These are phyloP conservation scores for Beauveria rudraprayagi DNA, from an alignment of 2,329 filamentous ascomycete genomes.

Conservation along the genomic window DNA sequence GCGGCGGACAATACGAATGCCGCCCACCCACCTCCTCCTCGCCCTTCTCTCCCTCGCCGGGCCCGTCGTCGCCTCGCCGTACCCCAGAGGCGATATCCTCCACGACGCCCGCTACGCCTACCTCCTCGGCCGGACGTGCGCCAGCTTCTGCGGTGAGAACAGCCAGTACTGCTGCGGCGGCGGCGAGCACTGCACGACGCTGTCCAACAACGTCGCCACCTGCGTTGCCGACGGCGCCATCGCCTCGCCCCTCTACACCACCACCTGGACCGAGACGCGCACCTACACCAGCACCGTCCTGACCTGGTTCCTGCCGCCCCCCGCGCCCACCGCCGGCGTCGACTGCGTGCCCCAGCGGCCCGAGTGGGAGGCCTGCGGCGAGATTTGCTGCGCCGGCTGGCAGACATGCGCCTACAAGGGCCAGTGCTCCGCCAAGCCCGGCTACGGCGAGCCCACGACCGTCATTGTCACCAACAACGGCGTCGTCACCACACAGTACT, in stretches of 20 bases:
- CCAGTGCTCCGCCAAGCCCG: slow-evolving; percentile 49
- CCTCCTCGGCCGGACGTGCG: slow-evolving; percentile 42
- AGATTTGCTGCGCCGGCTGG: slow-evolving; percentile 60
- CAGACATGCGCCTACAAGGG: slow-evolving; percentile 57
- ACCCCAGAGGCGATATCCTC: slow-evolving; percentile 36
- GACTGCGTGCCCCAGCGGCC: slow-evolving; percentile 43
- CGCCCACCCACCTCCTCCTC: slow-evolving; percentile 19
- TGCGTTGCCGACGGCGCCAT: slow-evolving; percentile 33
- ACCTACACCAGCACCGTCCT: slow-evolving; percentile 53
- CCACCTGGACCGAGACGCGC: slow-evolving; percentile 53
- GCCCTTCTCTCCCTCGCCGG: slow-evolving; percentile 28
- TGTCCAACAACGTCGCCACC: slow-evolving; percentile 38
- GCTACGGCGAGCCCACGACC: slow-evolving; percentile 34
- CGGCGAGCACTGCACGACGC: slow-evolving; percentile 43
- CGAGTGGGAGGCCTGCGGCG: slow-evolving; percentile 55
- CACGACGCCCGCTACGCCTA: slow-evolving; percentile 42
- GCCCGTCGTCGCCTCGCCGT: slow-evolving; percentile 35
- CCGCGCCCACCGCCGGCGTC: slow-evolving; percentile 34
- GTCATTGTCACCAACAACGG: slow-evolving; percentile 38
- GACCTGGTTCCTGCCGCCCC: slow-evolving; percentile 39
- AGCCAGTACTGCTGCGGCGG: slow-evolving; percentile 48
- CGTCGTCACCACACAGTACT: slow-evolving; percentile 47
- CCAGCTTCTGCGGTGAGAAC: slow-evolving; percentile 44
- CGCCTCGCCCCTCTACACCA: slow-evolving; percentile 36
- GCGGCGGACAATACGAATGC: slow-evolving; percentile 6